Conservation (phyloP, 768 basidiomycete genomes). For the Sarcomyxa edulis region DNA sequence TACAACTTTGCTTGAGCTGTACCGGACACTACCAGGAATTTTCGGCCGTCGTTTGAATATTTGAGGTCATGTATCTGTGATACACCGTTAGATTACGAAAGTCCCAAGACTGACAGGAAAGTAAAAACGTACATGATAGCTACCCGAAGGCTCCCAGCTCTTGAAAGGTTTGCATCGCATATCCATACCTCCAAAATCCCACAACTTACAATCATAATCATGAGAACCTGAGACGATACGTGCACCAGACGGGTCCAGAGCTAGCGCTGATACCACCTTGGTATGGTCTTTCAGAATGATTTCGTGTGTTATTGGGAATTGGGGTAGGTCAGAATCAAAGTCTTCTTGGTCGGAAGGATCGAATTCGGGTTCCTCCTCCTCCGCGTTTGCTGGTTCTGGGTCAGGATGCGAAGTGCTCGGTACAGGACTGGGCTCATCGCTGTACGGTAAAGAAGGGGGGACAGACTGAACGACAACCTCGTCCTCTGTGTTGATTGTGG, state of each 20-base stretch:
- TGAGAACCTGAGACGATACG: constrained; percentile 88
- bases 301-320: constrained; percentile 89
- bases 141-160: constrained; percentile 91
- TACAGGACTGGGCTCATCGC: constrained; percentile 18
- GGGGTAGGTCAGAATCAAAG: constrained; percentile 44
- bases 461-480: no score
- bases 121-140: constrained; percentile 73
- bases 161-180: constrained; percentile 88
- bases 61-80: constrained; percentile 83
- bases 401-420: constrained; percentile 15
- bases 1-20: constrained; percentile 86
- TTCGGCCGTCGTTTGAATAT: constrained; percentile 83
- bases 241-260: constrained; percentile 92
- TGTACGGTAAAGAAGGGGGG: constrained; percentile 12
- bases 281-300: constrained; percentile 90
- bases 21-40: constrained; percentile 84
- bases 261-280: constrained; percentile 90
- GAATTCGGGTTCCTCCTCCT: constrained; percentile 42
- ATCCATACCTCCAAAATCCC: constrained; percentile 99
- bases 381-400: constrained; percentile 10
- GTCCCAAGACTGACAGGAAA: constrained; percentile 7
- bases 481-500: no score
- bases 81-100: constrained; percentile 1
- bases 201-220: constrained; percentile 97
- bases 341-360: constrained; percentile 47